Evolutionary conservation across 495 filamentous ascomycete genomes (phyloP).

Genomic region (Aspergillus ostianus): DNA sequence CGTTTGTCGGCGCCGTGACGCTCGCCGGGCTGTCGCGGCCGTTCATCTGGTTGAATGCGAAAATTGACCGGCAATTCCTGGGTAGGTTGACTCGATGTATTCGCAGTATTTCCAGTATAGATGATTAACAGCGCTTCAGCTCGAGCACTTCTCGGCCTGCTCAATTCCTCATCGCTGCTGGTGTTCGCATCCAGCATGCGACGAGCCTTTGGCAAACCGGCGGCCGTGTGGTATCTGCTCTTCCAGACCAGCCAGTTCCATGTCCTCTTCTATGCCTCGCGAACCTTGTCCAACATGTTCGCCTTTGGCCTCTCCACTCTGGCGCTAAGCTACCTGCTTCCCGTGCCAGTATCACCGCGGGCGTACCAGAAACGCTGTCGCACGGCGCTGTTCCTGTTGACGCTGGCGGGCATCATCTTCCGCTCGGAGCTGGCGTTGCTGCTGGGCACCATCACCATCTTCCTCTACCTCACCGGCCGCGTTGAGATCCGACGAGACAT

Average conservation of each 20-base stretch:
- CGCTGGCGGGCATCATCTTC: conserved; percentile 81
- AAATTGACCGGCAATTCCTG: conserved; percentile 51
- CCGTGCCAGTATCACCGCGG: conserved; percentile 36
- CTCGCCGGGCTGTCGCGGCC: conserved; percentile 70
- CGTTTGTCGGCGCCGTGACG: conserved; percentile 76
- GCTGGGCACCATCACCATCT: conserved; percentile 49
- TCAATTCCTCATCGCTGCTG: conserved; percentile 68
- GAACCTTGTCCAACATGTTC: conserved; percentile 95
- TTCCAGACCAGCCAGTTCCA: conserved; percentile 90
- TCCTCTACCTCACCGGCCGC: conserved; percentile 53
- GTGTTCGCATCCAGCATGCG: conserved; percentile 62
- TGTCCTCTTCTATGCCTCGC: conserved; percentile 87
- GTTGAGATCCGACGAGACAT: conserved; percentile 56
- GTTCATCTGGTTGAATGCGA: conserved; percentile 44
- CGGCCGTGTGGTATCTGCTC: conserved; percentile 78
- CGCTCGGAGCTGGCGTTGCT: conserved; percentile 87
- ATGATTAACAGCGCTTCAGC: conserved; percentile 42
- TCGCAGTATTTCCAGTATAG: not conserved
- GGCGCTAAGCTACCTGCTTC: conserved; percentile 70
- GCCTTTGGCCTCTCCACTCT: conserved; percentile 79
- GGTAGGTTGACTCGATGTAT: conserved; percentile 31
- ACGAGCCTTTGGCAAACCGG: conserved; percentile 63
- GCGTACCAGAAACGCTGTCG: conserved; percentile 41
- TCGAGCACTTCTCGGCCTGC: conserved; percentile 72
- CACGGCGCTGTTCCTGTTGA: conserved; percentile 68